Evolutionary conservation across 495 filamentous ascomycete genomes (phyloP).

Genomic region (Lasiosphaeris hirsuta): DNA sequence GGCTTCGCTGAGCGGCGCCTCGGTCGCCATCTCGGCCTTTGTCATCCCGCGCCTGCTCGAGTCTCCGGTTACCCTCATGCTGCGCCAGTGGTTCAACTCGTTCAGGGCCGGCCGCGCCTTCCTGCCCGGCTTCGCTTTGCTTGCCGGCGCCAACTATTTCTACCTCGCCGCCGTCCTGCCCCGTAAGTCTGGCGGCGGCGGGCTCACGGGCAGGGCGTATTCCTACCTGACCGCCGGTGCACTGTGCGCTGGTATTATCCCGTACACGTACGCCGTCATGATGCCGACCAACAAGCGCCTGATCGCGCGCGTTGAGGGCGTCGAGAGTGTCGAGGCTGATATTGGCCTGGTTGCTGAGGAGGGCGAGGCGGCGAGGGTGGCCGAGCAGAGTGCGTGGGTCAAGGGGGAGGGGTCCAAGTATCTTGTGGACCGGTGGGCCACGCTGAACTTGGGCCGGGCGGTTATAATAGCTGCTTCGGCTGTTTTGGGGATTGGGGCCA

Average conservation of each 20-base stretch:
- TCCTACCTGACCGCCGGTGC: slow-evolving; percentile 43
- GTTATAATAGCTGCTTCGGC: slow-evolving; percentile 23
- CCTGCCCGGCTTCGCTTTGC: slow-evolving; percentile 31
- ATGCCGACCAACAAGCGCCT: slow-evolving; percentile 42
- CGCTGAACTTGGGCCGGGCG: slow-evolving; percentile 48
- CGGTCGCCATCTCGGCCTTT: slow-evolving; percentile 39
- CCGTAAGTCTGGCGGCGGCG: not conserved
- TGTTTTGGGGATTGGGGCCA: slow-evolving; percentile 18
- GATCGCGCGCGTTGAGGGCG: slow-evolving; percentile 29
- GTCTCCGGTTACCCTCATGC: slow-evolving; percentile 50
- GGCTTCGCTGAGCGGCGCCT: slow-evolving; percentile 39
- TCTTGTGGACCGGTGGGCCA: slow-evolving; percentile 55
- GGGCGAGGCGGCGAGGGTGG: not conserved
- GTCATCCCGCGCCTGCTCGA: slow-evolving; percentile 50
- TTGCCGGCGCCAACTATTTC: slow-evolving; percentile 34
- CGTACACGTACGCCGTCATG: slow-evolving; percentile 49
- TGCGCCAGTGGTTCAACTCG: slow-evolving; percentile 45
- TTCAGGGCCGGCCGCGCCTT: slow-evolving; percentile 33
- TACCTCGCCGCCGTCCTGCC: slow-evolving; percentile 37
- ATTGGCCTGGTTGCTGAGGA: not conserved
- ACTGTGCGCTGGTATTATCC: slow-evolving; percentile 42
- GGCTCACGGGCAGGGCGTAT: slow-evolving; percentile 32
- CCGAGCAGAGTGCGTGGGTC: slow-evolving; percentile 6
- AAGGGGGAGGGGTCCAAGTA: slow-evolving; percentile 34
- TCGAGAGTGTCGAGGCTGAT: slow-evolving; percentile 20